These are phyloP conservation scores for Cafeteria roenbergensis DNA, from an alignment of 108 stramenopile species.

Conservation along the genomic window DNA sequence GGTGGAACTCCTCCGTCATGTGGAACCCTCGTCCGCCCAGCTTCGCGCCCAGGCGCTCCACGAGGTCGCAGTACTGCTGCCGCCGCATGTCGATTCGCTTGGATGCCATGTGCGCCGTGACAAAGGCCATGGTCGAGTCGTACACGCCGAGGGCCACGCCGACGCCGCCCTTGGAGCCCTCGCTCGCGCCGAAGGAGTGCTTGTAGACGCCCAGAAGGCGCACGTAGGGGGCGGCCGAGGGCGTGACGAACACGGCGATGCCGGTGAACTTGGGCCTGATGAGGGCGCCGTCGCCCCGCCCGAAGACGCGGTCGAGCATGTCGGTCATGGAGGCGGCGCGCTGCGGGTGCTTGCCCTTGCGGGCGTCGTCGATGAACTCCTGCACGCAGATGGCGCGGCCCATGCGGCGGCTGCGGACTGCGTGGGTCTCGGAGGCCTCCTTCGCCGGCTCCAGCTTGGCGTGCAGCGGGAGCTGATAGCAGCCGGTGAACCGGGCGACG, in stretches of 20 bases:
- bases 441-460: background rate
- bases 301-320: slow-evolving; percentile 6
- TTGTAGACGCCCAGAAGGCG: slow-evolving; percentile 6
- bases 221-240: background rate
- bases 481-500: slow-evolving; percentile 10
- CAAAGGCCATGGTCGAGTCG: slow-evolving; percentile 15
- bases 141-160: slow-evolving; percentile 7
- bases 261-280: slow-evolving; percentile 18
- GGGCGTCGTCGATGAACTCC: background rate
- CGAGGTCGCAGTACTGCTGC: slow-evolving; percentile 12
- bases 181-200: slow-evolving; percentile 6
- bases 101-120: slow-evolving; percentile 14
- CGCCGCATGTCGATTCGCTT: slow-evolving; percentile 9
- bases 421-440: background rate
- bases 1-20: slow-evolving; percentile 20
- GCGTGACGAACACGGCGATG: slow-evolving; percentile 13
- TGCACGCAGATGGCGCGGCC: background rate
- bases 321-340: background rate
- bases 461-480: slow-evolving; percentile 3
- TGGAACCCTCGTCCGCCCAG: slow-evolving; percentile 16
- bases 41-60: slow-evolving; percentile 7
- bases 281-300: slow-evolving; percentile 18
- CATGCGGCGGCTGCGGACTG: background rate
- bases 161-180: slow-evolving; percentile 12
- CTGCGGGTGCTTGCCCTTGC: background rate